phyloP scores from a whole-genome alignment of 2,329 filamentous ascomycete genomes.

The Cordyceps sp. region DNA sequence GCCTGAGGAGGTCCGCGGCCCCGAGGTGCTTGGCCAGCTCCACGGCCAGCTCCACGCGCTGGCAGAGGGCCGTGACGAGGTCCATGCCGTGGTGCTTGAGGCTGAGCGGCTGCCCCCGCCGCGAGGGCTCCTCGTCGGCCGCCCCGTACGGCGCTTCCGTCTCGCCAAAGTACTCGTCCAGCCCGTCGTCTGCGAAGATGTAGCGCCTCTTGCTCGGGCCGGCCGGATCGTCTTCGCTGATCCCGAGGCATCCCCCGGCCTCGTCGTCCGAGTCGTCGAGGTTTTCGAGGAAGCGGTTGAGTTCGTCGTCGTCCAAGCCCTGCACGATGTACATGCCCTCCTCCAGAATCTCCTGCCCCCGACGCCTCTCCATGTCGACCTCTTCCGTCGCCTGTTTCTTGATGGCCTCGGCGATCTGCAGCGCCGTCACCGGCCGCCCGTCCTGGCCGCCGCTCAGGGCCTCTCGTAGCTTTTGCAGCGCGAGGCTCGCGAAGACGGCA shows the following conservation, averaged over 20 bases:
- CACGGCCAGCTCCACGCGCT: conserved; percentile 33
- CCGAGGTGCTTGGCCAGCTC: conserved; percentile 36
- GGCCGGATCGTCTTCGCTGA: conserved; percentile 1
- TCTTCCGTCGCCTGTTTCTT: conserved; percentile 7
- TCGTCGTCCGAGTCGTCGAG: not conserved
- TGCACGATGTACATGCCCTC: conserved; percentile 4
- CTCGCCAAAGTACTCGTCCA: conserved; percentile 11
- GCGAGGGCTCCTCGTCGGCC: not conserved
- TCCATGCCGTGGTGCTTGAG: conserved; percentile 16
- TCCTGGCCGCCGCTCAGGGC: conserved; percentile 1
- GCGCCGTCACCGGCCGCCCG: conserved; percentile 4
- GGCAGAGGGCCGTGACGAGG: conserved; percentile 25
- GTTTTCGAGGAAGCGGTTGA: not conserved
- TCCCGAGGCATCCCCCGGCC: not conserved
- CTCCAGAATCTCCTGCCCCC: conserved; percentile 1
- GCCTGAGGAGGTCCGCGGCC: conserved; percentile 38
- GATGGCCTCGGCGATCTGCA: conserved; percentile 8
- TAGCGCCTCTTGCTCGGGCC: conserved; percentile 8
- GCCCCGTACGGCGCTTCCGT: conserved; percentile 12
- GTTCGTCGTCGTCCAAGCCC: conserved; percentile 4
- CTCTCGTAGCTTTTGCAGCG: conserved; percentile 6
- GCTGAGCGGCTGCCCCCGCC: conserved; percentile 3
- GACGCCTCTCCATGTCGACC: conserved; percentile 2
- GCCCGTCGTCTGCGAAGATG: conserved; percentile 11
- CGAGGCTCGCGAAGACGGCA: conserved; percentile 7